A percentile compares a stretch with the other conserved stretches of the same genome.
Conservation (phyloP, 2,329 filamentous ascomycete species). For the Fusarium abutilonis region DNA sequence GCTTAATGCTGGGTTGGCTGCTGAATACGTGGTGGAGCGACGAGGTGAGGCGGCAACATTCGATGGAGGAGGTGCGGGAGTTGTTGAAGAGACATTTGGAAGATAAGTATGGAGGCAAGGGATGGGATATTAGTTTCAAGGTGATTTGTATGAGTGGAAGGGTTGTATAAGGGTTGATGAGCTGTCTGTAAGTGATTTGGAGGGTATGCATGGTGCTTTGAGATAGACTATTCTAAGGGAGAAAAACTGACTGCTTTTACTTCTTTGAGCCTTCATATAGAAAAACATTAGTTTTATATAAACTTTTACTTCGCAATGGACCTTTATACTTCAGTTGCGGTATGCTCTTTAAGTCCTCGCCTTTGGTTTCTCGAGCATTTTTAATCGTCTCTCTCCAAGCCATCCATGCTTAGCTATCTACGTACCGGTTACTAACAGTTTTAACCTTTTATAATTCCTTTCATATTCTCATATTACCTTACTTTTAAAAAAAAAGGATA, state of each 20-base stretch:
- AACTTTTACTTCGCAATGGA: background rate
- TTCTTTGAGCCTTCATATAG: too few relatives aligned
- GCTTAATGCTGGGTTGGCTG: slow-evolving; percentile 54
- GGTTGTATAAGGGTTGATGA: slow-evolving; percentile 21
- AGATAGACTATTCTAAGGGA: background rate
- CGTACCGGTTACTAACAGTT: too few relatives aligned
- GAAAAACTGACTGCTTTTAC: background rate
- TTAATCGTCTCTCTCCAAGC: background rate
- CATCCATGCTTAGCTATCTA: too few relatives aligned
- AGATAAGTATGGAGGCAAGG: slow-evolving; percentile 51
- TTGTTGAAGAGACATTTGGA: slow-evolving; percentile 51
- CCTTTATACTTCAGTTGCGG: too few relatives aligned
- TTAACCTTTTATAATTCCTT: too few relatives aligned
- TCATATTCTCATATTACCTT: too few relatives aligned
- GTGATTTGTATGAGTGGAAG: slow-evolving; percentile 43
- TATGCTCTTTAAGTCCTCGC: background rate
- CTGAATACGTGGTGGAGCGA: slow-evolving; percentile 54
- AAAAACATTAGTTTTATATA: too few relatives aligned
- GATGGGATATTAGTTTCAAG: slow-evolving; percentile 43
- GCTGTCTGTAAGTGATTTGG: background rate
- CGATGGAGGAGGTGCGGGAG: slow-evolving; percentile 50
- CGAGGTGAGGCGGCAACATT: slow-evolving; percentile 50
- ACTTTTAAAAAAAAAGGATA: background rate
- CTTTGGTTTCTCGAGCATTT: background rate
- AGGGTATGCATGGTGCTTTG: background rate